Percentiles rank a stretch among this genome's conserved stretches.
These are phyloP conservation scores for Microsporum audouinii DNA, from an alignment of 2,329 filamentous ascomycete genomes.

Conservation along the genomic window DNA sequence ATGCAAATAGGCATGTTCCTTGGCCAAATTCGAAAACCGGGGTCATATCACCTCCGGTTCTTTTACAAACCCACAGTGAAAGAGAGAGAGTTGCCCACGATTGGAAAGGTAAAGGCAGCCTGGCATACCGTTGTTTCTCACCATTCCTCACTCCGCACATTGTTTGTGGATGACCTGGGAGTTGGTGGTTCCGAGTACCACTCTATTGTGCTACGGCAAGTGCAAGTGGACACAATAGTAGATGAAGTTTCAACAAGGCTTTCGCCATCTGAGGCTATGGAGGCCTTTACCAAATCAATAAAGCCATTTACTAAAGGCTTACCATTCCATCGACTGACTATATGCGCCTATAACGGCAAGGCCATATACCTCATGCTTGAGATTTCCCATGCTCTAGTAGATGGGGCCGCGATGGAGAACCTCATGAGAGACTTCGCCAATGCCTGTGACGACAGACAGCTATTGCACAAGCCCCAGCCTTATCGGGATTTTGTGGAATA, in stretches of 20 bases:
- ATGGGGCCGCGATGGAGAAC: conserved; percentile 33
- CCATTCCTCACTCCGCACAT: not conserved
- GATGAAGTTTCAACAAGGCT: not conserved
- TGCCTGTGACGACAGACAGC: conserved; percentile 20
- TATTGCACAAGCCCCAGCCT: not conserved
- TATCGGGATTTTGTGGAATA: conserved; percentile 24
- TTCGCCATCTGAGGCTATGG: not conserved
- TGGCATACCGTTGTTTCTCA: conserved; percentile 4
- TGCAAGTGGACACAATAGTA: not conserved
- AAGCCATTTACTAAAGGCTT: conserved; percentile 3
- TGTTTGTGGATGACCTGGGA: not conserved
- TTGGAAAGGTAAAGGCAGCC: not conserved
- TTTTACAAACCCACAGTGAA: not conserved
- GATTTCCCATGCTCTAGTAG: conserved; percentile 34
- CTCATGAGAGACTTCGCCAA: conserved; percentile 27
- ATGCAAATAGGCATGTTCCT: conserved; percentile 9
- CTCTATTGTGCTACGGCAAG: not conserved
- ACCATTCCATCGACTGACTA: conserved; percentile 1
- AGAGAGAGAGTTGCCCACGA: not conserved
- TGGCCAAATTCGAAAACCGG: conserved; percentile 2
- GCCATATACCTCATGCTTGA: conserved; percentile 20
- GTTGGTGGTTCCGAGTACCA: not conserved
- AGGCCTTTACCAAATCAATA: conserved; percentile 1
- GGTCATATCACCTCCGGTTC: not conserved
- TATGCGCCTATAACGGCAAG: not conserved